These are phyloP conservation scores for Raphanus hybrid DNA, from an alignment of 441 rosid genomes.

Conservation along the genomic window DNA sequence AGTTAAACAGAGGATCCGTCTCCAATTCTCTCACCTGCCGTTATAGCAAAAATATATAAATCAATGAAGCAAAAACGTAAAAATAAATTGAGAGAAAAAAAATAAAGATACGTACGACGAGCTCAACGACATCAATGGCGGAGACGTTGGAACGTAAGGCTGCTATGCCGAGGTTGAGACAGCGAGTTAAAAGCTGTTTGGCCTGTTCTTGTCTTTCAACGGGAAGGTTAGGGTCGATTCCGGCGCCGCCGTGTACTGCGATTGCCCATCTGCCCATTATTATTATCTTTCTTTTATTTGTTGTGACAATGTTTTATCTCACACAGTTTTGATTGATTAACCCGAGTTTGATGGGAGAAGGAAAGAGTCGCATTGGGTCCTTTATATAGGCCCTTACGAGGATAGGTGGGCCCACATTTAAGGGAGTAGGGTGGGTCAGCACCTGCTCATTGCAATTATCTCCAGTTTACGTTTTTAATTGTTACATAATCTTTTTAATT, in stretches of 20 bases:
- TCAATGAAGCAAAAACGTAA: background rate
- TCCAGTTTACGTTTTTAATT: too few relatives aligned
- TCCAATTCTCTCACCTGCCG: background rate
- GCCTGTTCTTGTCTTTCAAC: slow-evolving; percentile 78
- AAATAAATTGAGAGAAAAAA: background rate
- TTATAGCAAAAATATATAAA: background rate
- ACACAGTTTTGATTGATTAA: slow-evolving; percentile 9
- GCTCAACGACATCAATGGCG: slow-evolving; percentile 93
- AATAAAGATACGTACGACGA: slow-evolving; percentile 58
- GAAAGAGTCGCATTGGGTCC: slow-evolving; percentile 25
- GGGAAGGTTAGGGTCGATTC: slow-evolving; percentile 93
- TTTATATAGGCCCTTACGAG: slow-evolving; percentile 29
- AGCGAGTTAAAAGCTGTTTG: slow-evolving; percentile 78
- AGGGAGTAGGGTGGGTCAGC: too few relatives aligned
- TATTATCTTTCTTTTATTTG: background rate
- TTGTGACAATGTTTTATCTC: slow-evolving; percentile 8
- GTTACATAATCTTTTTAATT: too few relatives aligned
- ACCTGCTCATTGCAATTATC: too few relatives aligned
- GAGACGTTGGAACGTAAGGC: slow-evolving; percentile 76
- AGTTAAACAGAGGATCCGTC: too few relatives aligned
- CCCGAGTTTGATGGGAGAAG: slow-evolving; percentile 31
- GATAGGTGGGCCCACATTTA: background rate
- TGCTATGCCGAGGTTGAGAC: slow-evolving; percentile 85
- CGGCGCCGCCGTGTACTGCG: slow-evolving; percentile 99
- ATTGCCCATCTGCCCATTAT: slow-evolving; percentile 92